Conservation (phyloP, 805 yeast genomes). For the Sugiyamaella lignohabitans region DNA sequence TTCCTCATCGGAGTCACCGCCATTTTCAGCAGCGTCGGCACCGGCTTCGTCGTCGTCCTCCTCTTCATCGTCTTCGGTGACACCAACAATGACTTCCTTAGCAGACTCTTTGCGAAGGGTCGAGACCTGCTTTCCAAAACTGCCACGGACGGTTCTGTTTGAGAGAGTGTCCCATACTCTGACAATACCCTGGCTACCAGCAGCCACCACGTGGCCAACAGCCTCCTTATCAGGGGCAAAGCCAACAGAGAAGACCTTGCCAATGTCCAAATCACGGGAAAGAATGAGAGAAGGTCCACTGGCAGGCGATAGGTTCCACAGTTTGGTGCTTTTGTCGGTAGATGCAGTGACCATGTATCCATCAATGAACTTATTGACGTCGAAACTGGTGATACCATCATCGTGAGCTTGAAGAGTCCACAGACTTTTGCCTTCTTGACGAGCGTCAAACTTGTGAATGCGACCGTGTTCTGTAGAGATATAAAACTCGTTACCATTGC, state of each 20-base stretch:
- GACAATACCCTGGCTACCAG: conserved; percentile 78
- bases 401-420: conserved; percentile 99
- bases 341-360: conserved; percentile 83
- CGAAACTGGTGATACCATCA: conserved; percentile 80
- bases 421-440: conserved; percentile 57
- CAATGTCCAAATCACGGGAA: conserved; percentile 88
- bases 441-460: conserved; percentile 81
- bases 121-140: conserved; percentile 43
- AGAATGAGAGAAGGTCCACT: conserved; percentile 77
- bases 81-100: conserved; percentile 8
- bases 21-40: conserved; percentile 28
- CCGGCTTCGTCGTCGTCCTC: conserved; percentile 11
- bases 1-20: conserved; percentile 20
- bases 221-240: conserved; percentile 87
- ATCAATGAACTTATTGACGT: conserved; percentile 57
- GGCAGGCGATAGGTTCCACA: conserved; percentile 68
- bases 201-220: conserved; percentile 75
- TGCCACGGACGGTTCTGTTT: conserved; percentile 67
- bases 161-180: conserved; percentile 91
- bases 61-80: conserved; percentile 13
- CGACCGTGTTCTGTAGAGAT: conserved; percentile 92
- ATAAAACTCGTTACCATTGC: conserved; percentile 49
- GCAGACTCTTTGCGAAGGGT: conserved; percentile 3
- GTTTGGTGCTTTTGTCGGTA: conserved; percentile 75
- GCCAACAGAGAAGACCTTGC: conserved; percentile 75